Conservation (phyloP, 345 rosid species). For the Salix purpurea region DNA sequence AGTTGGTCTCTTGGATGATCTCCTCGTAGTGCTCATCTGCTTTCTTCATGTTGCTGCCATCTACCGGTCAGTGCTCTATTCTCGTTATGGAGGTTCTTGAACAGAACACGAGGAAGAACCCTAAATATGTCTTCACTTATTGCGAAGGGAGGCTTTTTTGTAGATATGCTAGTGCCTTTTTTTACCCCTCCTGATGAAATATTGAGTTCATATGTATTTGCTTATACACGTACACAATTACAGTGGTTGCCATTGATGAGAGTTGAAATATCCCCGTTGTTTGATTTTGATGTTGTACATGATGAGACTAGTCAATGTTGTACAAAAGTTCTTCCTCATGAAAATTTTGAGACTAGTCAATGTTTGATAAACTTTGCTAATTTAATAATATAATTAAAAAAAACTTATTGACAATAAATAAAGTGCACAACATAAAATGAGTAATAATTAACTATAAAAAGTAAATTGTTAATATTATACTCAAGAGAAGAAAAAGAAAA, state of each 20-base stretch:
- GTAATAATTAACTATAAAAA: too few species aligned
- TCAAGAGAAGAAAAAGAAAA: too few species aligned
- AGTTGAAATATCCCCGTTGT: background rate
- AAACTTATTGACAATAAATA: too few species aligned
- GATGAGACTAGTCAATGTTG: too few species aligned
- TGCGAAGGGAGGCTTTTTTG: background rate
- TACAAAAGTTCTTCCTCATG: too few species aligned
- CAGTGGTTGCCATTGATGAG: background rate
- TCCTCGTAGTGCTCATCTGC: constrained; percentile 54
- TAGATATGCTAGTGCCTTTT: background rate
- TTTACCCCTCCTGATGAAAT: background rate
- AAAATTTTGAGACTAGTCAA: too few species aligned
- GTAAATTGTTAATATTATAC: too few species aligned
- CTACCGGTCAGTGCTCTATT: constrained; percentile 76
- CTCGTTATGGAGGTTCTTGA: constrained; percentile 61
- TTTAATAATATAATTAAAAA: too few species aligned
- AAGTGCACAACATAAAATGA: too few species aligned
- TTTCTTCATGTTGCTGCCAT: constrained; percentile 83
- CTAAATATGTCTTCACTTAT: background rate
- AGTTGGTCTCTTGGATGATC: constrained; percentile 78
- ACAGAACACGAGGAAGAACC: background rate
- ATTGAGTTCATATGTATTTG: background rate
- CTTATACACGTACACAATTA: too few species aligned
- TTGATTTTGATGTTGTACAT: background rate
- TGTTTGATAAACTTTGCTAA: too few species aligned